Evolutionary conservation across 2,329 filamentous ascomycete genomes (phyloP).

Genomic region (Neofusicoccum sp.): DNA sequence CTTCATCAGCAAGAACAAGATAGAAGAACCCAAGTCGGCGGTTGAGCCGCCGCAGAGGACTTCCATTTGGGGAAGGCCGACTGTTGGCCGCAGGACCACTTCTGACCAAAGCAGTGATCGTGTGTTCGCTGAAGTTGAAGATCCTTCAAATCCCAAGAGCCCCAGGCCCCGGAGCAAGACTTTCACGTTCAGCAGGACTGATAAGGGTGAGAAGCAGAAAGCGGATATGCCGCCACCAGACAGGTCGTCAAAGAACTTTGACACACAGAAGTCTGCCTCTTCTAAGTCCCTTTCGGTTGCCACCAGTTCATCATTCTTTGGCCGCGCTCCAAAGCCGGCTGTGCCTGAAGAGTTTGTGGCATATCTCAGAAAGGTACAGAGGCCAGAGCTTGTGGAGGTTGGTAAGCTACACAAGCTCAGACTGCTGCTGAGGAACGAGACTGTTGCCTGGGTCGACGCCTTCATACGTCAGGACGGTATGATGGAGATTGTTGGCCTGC

Average conservation of each 20-base stretch:
- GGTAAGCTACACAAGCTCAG: slow-evolving; percentile 92
- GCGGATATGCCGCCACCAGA: slow-evolving; percentile 51
- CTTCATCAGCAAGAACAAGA: slow-evolving; percentile 88
- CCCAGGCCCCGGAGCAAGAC: slow-evolving; percentile 68
- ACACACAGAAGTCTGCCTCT: slow-evolving; percentile 66
- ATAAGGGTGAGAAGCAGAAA: slow-evolving; percentile 74
- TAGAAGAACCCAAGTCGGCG: slow-evolving; percentile 54
- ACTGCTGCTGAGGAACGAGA: slow-evolving; percentile 88
- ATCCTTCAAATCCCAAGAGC: slow-evolving; percentile 39
- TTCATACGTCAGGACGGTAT: slow-evolving; percentile 91
- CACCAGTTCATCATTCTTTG: slow-evolving; percentile 60
- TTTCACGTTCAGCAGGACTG: slow-evolving; percentile 76
- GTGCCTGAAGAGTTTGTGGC: slow-evolving; percentile 82
- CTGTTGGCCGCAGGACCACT: slow-evolving; percentile 37
- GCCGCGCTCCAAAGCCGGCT: slow-evolving; percentile 73
- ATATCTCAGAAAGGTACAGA: slow-evolving; percentile 78
- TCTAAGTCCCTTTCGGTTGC: slow-evolving; percentile 58
- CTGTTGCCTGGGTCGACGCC: slow-evolving; percentile 89
- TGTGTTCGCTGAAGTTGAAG: slow-evolving; percentile 36
- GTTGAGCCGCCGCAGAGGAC: slow-evolving; percentile 50
- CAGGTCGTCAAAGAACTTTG: slow-evolving; percentile 32
- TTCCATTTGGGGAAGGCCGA: slow-evolving; percentile 38
- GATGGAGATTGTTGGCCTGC: slow-evolving; percentile 82
- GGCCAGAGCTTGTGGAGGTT: slow-evolving; percentile 85
- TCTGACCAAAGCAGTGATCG: slow-evolving; percentile 39